These are phyloP conservation scores for Colletotrichum australisinense DNA, from an alignment of 2,329 filamentous ascomycete genomes.

Conservation along the genomic window DNA sequence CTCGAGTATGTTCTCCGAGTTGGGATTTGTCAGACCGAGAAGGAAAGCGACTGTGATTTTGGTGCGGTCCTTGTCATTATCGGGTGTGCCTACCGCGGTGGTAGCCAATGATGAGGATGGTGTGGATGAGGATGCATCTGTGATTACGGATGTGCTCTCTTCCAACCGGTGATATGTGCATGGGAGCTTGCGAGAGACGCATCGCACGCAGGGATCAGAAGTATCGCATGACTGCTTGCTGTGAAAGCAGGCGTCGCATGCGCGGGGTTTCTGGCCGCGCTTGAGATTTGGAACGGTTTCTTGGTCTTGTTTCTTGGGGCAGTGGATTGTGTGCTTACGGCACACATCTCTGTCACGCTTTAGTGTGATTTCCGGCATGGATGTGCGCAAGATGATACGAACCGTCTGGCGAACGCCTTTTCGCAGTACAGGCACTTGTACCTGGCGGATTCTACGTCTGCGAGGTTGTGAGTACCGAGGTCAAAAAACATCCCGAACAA, in stretches of 20 bases:
- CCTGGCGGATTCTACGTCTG: slow-evolving; percentile 32
- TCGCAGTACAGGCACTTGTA: slow-evolving; percentile 38
- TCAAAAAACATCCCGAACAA: too few species aligned
- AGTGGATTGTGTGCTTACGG: slow-evolving; percentile 41
- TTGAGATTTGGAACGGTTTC: slow-evolving; percentile 37
- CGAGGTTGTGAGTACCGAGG: background rate
- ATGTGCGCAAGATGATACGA: background rate
- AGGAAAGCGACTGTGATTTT: slow-evolving; percentile 41
- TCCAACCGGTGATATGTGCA: slow-evolving; percentile 38
- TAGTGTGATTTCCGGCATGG: background rate
- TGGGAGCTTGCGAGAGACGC: slow-evolving; percentile 35
- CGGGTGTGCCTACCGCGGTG: background rate
- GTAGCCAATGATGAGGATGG: background rate
- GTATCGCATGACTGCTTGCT: slow-evolving; percentile 45
- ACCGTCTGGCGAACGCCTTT: slow-evolving; percentile 39
- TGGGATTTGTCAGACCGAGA: slow-evolving; percentile 41
- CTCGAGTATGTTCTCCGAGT: slow-evolving; percentile 40
- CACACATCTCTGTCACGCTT: slow-evolving; percentile 38
- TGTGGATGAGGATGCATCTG: background rate
- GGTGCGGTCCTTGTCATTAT: slow-evolving; percentile 28
- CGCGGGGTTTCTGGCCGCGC: slow-evolving; percentile 42
- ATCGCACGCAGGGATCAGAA: slow-evolving; percentile 40
- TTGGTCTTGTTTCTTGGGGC: slow-evolving; percentile 33
- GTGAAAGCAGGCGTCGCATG: slow-evolving; percentile 44
- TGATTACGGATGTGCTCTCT: background rate